Evolutionary conservation across 2,329 filamentous ascomycete genomes (phyloP).

Genomic region (Ceratocystis destructans): DNA sequence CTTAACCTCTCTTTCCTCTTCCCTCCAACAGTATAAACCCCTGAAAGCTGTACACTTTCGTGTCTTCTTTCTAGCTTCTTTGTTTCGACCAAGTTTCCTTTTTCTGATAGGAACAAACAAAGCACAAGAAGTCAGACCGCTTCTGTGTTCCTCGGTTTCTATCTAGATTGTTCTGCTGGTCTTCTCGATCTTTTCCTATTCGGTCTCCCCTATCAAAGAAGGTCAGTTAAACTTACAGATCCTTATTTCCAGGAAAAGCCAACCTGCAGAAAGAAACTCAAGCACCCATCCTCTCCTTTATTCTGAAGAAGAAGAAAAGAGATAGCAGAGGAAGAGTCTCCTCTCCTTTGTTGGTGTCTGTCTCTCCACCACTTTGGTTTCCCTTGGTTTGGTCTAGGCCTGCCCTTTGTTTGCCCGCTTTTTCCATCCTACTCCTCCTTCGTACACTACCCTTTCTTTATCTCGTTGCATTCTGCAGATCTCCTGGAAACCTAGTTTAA

Average conservation of each 20-base stretch:
- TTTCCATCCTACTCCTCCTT: not conserved
- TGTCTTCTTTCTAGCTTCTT: slow-evolving; percentile 6
- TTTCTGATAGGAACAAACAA: not conserved
- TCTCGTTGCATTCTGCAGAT: slow-evolving; percentile 2
- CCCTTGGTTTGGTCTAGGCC: not conserved
- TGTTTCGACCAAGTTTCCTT: not conserved
- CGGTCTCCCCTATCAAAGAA: slow-evolving; percentile 3
- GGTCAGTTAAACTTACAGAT: slow-evolving; percentile 8
- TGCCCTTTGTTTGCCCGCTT: not conserved
- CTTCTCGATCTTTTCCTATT: slow-evolving; percentile 19
- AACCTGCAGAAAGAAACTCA: not conserved
- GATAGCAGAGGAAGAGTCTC: too few species aligned
- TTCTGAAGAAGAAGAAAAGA: too few species aligned
- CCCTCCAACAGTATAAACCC: not conserved
- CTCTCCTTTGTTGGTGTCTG: not conserved
- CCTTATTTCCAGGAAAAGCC: not conserved
- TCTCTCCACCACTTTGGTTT: not conserved
- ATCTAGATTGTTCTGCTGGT: not conserved
- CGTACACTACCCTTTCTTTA: not conserved
- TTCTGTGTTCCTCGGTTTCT: not conserved
- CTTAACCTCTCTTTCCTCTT: not conserved
- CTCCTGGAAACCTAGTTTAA: not conserved
- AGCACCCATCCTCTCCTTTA: not conserved
- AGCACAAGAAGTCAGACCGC: too few species aligned
- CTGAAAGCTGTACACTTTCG: slow-evolving; percentile 2